Percentiles rank a stretch among this genome's conserved stretches.
Conservation (phyloP, 169 alveolate species). For the Eimeria nieschulzi region DNA sequence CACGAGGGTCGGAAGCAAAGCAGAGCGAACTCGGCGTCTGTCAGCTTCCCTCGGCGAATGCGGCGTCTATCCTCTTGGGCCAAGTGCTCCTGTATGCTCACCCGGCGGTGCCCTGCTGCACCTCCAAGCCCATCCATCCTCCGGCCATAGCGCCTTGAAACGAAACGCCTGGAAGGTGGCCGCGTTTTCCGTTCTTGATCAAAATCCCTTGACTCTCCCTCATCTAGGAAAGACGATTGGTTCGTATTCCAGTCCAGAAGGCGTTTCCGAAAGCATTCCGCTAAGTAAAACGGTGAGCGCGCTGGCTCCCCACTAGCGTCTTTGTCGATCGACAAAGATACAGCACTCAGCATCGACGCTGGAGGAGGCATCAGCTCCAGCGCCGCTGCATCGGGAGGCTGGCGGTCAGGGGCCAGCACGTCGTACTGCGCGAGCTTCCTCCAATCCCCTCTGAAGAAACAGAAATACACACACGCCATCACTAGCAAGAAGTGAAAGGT, state of each 20-base stretch:
- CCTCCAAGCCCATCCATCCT: conserved; percentile 18
- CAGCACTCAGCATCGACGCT: conserved; percentile 43
- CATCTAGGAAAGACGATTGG: not conserved
- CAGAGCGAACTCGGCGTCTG: conserved; percentile 72
- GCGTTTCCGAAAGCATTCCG: conserved; percentile 58
- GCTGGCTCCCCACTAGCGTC: conserved; percentile 49
- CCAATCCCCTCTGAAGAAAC: conserved; percentile 44
- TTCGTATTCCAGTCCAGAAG: conserved; percentile 53
- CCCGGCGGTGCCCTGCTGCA: conserved; percentile 39
- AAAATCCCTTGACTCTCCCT: conserved; percentile 2
- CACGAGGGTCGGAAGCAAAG: conserved; percentile 63
- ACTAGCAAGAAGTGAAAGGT: too few species aligned
- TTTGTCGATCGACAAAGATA: conserved; percentile 20
- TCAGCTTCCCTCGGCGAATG: conserved; percentile 71
- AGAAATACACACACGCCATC: not conserved
- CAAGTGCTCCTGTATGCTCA: conserved; percentile 60
- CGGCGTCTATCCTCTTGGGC: conserved; percentile 67
- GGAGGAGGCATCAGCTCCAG: conserved; percentile 73
- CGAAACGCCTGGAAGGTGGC: conserved; percentile 30
- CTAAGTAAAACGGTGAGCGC: conserved; percentile 66
- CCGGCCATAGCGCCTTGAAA: conserved; percentile 32
- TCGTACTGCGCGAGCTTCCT: conserved; percentile 67
- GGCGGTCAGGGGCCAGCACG: conserved; percentile 55
- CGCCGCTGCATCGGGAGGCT: conserved; percentile 73
- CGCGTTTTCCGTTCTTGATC: not conserved